Conservation (phyloP, 2,329 filamentous ascomycete genomes). For the Lachnellula subtilissima region DNA sequence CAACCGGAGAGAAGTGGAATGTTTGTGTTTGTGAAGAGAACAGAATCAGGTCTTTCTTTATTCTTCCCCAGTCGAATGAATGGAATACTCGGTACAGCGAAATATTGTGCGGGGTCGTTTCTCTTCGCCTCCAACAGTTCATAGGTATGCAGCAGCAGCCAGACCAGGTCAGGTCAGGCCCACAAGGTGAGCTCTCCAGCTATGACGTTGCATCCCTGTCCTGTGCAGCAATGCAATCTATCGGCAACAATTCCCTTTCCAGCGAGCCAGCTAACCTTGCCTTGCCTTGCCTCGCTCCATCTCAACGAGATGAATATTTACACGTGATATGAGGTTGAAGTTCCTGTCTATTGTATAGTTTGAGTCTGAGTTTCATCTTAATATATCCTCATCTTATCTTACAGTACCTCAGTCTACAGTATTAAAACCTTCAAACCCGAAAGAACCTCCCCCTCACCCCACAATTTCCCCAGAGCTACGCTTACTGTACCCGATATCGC, state of each 20-base stretch:
- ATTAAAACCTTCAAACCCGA: not conserved
- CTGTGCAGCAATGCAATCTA: too few relatives aligned
- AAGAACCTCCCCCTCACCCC: too few relatives aligned
- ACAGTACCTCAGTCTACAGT: too few relatives aligned
- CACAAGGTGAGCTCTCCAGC: not conserved
- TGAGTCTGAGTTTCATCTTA: not conserved
- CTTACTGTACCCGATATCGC: not conserved
- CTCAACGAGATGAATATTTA: too few relatives aligned
- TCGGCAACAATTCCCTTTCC: too few relatives aligned
- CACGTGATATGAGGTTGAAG: not conserved
- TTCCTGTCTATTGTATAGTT: not conserved
- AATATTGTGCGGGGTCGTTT: slow-evolving; percentile 19
- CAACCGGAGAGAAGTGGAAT: not conserved
- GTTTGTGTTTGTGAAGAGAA: not conserved
- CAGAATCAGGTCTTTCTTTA: not conserved
- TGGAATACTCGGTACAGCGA: slow-evolving; percentile 8
- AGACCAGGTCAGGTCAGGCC: not conserved
- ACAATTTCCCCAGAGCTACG: not conserved
- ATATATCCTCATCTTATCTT: not conserved
- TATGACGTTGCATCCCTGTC: not conserved
- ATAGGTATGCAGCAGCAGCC: not conserved
- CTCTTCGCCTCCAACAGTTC: not conserved
- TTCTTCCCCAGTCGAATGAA: not conserved
- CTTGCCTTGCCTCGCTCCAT: too few relatives aligned
- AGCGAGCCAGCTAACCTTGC: too few relatives aligned